phyloP scores from a whole-genome alignment of 805 yeast species.

The Saccharomycopsis sp. region DNA sequence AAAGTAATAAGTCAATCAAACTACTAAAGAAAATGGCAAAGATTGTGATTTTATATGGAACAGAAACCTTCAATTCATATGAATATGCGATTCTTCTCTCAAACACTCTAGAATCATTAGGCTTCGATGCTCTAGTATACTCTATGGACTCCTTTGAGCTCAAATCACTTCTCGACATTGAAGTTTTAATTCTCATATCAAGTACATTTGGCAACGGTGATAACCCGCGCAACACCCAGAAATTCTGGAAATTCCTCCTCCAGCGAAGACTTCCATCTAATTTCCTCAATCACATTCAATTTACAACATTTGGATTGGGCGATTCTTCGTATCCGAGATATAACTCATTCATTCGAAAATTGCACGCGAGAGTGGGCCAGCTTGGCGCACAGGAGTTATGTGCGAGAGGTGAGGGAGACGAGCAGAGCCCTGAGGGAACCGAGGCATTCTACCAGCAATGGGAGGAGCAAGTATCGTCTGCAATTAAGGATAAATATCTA shows the following conservation, averaged over 20 bases:
- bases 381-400: slow-evolving; percentile 73
- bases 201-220: slow-evolving; percentile 97
- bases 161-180: slow-evolving; percentile 43
- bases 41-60: slow-evolving; percentile 71
- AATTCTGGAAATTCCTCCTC: slow-evolving; percentile 69
- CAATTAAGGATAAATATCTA: slow-evolving; percentile 31
- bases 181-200: slow-evolving; percentile 51
- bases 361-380: slow-evolving; percentile 72
- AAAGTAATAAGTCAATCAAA: too few relatives aligned
- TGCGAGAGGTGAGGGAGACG: slow-evolving; percentile 84
- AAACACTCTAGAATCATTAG: slow-evolving; percentile 45
- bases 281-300: slow-evolving; percentile 50
- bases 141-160: slow-evolving; percentile 58
- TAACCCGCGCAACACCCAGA: slow-evolving; percentile 67
- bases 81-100: slow-evolving; percentile 70
- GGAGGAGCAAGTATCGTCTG: slow-evolving; percentile 44
- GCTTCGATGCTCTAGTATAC: slow-evolving; percentile 41
- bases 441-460: slow-evolving; percentile 76
- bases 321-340: slow-evolving; percentile 87
- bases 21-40: slow-evolving; percentile 3
- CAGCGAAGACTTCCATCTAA: slow-evolving; percentile 56
- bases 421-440: slow-evolving; percentile 59
- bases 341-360: slow-evolving; percentile 80
- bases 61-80: slow-evolving; percentile 89
- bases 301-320: slow-evolving; percentile 85